phyloP scores from a whole-genome alignment of 768 basidiomycete genomes.

The Pleurotus sapidus region DNA sequence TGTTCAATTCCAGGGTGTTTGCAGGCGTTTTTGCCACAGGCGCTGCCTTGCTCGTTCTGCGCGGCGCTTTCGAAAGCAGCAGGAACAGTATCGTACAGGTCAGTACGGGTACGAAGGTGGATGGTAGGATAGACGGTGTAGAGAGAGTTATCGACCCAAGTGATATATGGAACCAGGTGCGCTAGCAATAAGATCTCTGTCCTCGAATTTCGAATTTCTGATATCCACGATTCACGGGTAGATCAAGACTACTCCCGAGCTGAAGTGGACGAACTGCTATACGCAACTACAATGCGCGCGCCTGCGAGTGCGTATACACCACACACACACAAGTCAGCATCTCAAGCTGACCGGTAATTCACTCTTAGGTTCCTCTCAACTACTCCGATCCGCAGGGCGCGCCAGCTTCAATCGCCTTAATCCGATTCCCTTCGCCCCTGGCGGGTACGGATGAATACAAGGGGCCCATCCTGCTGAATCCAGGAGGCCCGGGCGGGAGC shows the following conservation, averaged over 20 bases:
- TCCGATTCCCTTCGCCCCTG: slow-evolving; percentile 33
- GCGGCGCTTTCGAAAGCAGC: too few species aligned
- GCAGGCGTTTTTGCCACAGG: too few species aligned
- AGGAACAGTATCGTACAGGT: too few species aligned
- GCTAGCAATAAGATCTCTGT: too few species aligned
- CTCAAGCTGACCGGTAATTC: neutral
- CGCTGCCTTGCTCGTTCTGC: too few species aligned
- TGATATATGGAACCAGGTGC: too few species aligned
- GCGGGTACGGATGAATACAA: slow-evolving; percentile 26
- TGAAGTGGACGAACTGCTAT: slow-evolving; percentile 24
- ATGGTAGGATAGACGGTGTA: too few species aligned
- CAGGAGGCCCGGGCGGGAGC: slow-evolving; percentile 46
- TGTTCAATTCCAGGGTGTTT: too few species aligned
- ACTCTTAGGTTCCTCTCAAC: slow-evolving; percentile 40
- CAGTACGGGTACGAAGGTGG: too few species aligned
- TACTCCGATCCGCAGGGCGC: slow-evolving; percentile 35
- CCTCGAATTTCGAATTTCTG: too few species aligned
- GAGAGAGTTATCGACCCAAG: too few species aligned
- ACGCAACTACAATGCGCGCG: slow-evolving; percentile 20
- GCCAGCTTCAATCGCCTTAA: slow-evolving; percentile 38
- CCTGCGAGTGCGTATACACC: slow-evolving; percentile 15
- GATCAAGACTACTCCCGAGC: slow-evolving; percentile 7
- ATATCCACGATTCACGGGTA: too few species aligned
- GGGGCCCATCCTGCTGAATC: slow-evolving; percentile 44
- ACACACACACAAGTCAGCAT: neutral